Conservation (phyloP, 345 rosid genomes). For the Sonneratia alba region DNA sequence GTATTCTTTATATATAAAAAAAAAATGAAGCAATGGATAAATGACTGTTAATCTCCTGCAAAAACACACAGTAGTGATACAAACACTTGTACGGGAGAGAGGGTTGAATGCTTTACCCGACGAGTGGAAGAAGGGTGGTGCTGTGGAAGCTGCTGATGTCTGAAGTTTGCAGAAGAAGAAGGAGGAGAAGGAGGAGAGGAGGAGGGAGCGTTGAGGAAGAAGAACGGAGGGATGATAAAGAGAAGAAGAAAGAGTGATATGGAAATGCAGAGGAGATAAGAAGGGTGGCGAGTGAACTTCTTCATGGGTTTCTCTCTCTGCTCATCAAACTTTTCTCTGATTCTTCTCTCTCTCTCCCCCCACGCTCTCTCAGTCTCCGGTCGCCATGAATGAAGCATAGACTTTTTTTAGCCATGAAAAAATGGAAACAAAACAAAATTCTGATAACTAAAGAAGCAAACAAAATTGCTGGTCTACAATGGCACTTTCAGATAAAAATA, state of each 20-base stretch:
- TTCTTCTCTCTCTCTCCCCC: background rate
- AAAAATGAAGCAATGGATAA: too few relatives aligned
- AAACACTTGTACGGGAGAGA: too few relatives aligned
- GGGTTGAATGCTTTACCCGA: background rate
- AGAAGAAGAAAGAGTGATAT: background rate
- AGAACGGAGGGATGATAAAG: background rate
- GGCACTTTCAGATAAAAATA: too few relatives aligned
- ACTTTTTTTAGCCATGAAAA: background rate
- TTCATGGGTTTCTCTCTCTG: background rate
- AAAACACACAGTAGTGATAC: too few relatives aligned
- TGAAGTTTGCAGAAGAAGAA: background rate
- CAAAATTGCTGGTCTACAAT: too few relatives aligned
- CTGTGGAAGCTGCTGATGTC: background rate
- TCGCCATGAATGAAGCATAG: background rate
- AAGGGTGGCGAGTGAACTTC: background rate
- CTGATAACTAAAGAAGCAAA: background rate
- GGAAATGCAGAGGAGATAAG: background rate
- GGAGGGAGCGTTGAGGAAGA: background rate
- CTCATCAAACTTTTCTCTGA: background rate
- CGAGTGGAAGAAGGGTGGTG: background rate
- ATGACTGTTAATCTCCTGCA: too few relatives aligned
- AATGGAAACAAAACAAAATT: background rate
- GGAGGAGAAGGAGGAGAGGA: background rate
- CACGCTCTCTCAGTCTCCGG: background rate
- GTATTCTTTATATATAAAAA: too few relatives aligned